Evolutionary conservation across 1,284 basidiomycete genomes (phyloP).

Genomic region (Athelia sp.): DNA sequence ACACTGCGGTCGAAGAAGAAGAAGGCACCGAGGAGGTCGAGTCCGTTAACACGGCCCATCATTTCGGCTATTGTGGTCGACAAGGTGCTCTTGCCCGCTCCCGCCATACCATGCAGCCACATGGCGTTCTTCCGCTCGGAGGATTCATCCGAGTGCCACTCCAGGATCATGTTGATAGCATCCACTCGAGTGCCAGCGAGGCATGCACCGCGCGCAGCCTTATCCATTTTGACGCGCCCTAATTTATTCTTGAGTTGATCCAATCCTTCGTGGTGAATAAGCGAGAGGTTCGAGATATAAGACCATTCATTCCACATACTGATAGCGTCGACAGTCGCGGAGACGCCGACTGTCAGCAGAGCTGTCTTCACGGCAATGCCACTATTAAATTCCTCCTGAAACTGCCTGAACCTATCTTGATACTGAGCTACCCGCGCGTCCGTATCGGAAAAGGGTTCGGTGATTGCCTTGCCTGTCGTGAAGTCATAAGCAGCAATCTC

Average conservation of each 20-base stretch:
- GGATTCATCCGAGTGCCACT: not conserved
- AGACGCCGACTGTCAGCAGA: not conserved
- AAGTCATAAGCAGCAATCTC: not conserved
- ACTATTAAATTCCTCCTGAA: not conserved
- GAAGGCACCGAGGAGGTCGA: not conserved
- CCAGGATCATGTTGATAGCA: not conserved
- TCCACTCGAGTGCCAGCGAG: not conserved
- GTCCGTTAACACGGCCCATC: not conserved
- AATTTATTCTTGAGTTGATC: not conserved
- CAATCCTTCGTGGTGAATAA: not conserved
- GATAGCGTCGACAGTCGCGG: not conserved
- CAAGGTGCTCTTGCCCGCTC: not conserved
- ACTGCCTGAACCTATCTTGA: not conserved
- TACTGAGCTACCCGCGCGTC: not conserved
- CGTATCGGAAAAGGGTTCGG: not conserved
- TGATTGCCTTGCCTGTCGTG: not conserved
- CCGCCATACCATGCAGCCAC: not conserved
- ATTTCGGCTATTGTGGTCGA: not conserved
- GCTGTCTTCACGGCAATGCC: not conserved
- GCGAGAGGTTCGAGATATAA: not conserved
- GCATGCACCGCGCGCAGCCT: not conserved
- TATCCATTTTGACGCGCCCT: not conserved
- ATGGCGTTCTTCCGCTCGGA: not conserved
- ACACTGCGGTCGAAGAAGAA: not conserved
- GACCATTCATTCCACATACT: not conserved